Evolutionary conservation across 352 stramenopile genomes (phyloP).

Genomic region (Phytophthora boehmeriae): DNA sequence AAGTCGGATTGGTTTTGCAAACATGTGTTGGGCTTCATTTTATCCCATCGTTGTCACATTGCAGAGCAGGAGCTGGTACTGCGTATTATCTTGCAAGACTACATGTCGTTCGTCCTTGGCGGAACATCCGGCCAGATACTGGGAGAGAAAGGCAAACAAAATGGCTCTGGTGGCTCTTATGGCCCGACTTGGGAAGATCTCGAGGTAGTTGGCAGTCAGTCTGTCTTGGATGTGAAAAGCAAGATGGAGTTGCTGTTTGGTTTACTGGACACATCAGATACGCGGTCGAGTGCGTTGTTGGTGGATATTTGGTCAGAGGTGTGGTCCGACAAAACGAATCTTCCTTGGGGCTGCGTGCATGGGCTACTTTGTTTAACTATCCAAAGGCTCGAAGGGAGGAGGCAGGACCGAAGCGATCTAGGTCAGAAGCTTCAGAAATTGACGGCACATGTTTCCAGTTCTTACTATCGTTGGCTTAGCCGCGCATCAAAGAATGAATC

Average conservation of each 20-base stretch:
- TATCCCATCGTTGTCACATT: constrained; percentile 40
- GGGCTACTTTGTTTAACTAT: constrained; percentile 35
- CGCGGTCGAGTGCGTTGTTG: constrained; percentile 37
- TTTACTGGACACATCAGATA: constrained; percentile 23
- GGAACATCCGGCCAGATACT: constrained; percentile 20
- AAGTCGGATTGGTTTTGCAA: constrained; percentile 79
- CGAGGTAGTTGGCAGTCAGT: constrained; percentile 30
- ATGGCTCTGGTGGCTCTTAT: constrained; percentile 20
- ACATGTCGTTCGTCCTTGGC: constrained; percentile 64
- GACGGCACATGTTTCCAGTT: constrained; percentile 20
- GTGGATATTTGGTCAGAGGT: constrained; percentile 52
- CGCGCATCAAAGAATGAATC: constrained; percentile 13
- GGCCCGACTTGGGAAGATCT: constrained; percentile 14
- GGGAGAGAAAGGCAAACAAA: constrained; percentile 21
- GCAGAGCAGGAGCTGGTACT: constrained; percentile 36
- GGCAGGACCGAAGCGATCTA: constrained; percentile 19
- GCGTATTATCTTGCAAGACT: constrained; percentile 37
- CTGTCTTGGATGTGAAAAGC: constrained; percentile 20
- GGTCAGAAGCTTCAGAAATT: constrained; percentile 31
- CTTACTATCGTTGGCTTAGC: constrained; percentile 30
- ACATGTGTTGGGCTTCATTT: constrained; percentile 64
- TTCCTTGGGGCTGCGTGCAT: constrained; percentile 57
- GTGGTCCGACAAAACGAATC: constrained; percentile 38
- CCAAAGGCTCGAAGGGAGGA: constrained; percentile 11
- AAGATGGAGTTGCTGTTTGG: constrained; percentile 31